Evolutionary conservation across 2,329 filamentous ascomycete species (phyloP).

Genomic region (Claviceps purpurea): DNA sequence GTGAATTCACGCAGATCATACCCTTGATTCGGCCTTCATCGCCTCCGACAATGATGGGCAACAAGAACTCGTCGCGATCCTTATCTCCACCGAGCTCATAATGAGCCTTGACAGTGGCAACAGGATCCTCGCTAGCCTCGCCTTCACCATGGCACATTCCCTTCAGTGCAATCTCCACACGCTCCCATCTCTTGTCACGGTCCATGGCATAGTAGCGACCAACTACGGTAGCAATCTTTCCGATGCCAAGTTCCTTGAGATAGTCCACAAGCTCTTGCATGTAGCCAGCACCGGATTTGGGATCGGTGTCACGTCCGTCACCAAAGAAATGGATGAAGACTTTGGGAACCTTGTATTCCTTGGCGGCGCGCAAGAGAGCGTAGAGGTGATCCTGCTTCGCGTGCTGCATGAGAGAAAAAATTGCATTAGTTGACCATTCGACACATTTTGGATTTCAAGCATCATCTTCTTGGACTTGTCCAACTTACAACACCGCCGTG

Average conservation of each 20-base stretch:
- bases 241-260: constrained; percentile 70
- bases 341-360: constrained; percentile 72
- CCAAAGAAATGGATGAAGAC: constrained; percentile 99
- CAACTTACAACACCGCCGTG: constrained; percentile 73
- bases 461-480: constrained; percentile 16
- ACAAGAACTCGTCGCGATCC: constrained; percentile 95
- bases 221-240: constrained; percentile 83
- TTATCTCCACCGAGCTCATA: constrained; percentile 56
- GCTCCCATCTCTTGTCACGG: constrained; percentile 98
- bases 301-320: constrained; percentile 94
- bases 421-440: neutral
- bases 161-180: constrained; percentile 80
- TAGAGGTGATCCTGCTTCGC: constrained; percentile 91
- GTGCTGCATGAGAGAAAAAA: constrained; percentile 38
- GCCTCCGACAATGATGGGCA: constrained; percentile 89
- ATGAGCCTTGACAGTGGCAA: constrained; percentile 73
- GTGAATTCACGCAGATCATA: constrained; percentile 22
- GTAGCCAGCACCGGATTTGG: constrained; percentile 81
- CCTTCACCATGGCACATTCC: constrained; percentile 78
- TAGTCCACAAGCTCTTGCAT: constrained; percentile 75
- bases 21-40: constrained; percentile 75
- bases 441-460: neutral
- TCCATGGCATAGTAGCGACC: constrained; percentile 99
- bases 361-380: constrained; percentile 76
- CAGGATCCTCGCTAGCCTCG: constrained; percentile 70